A percentile compares a stretch with the other conserved stretches of the same genome.
Conservation (phyloP, 2,329 filamentous ascomycete genomes). For the Aspergillus caelatus region DNA sequence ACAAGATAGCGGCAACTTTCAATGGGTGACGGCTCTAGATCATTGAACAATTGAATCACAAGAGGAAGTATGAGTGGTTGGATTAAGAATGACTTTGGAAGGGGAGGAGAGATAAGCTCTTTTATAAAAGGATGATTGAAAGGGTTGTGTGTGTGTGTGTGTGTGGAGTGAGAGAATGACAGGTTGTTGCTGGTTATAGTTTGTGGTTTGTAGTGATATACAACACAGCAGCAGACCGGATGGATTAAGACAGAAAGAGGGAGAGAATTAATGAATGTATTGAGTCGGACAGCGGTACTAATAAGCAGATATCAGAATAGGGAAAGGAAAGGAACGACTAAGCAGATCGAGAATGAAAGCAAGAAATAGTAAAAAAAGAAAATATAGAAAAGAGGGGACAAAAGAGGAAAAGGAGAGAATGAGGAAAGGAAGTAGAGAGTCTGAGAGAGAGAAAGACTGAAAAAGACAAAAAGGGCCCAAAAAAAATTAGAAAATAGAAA, state of each 20-base stretch:
- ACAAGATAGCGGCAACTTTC: slow-evolving; percentile 9
- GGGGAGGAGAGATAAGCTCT: background rate
- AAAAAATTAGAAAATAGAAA: slow-evolving; percentile 23
- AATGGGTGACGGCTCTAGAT: slow-evolving; percentile 6
- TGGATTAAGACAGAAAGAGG: slow-evolving; percentile 4
- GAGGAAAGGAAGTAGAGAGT: slow-evolving; percentile 20
- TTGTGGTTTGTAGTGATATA: background rate
- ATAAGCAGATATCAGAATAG: slow-evolving; percentile 22
- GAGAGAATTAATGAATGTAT: slow-evolving; percentile 12
- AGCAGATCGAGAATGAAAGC: slow-evolving; percentile 15
- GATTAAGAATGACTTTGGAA: background rate
- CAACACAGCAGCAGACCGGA: background rate
- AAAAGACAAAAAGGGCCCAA: slow-evolving; percentile 14
- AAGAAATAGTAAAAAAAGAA: slow-evolving; percentile 23
- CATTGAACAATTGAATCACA: slow-evolving; percentile 15
- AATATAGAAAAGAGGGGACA: slow-evolving; percentile 21
- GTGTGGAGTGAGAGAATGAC: slow-evolving; percentile 1
- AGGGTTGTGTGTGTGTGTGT: background rate
- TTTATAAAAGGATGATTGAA: background rate
- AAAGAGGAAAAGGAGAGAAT: slow-evolving; percentile 23
- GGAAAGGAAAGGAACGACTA: slow-evolving; percentile 16
- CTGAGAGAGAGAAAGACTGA: slow-evolving; percentile 18
- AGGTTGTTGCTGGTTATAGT: background rate
- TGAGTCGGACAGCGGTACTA: slow-evolving; percentile 6
- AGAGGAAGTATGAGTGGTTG: slow-evolving; percentile 5